Conservation (phyloP, 495 filamentous ascomycete genomes). For the Venustampulla echinocandica region DNA sequence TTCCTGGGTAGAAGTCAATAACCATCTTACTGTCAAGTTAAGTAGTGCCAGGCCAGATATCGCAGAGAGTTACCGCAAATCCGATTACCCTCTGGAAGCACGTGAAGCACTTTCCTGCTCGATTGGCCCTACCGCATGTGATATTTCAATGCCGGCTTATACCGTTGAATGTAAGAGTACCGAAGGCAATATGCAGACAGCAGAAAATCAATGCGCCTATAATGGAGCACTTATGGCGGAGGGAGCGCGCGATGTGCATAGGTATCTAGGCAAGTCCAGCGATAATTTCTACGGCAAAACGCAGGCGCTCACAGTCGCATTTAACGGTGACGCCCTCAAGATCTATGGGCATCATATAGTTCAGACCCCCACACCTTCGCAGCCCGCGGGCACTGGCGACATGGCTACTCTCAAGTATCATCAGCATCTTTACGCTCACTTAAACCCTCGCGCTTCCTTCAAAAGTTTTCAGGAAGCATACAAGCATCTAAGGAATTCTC, state of each 20-base stretch:
- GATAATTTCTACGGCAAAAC: slow-evolving; percentile 7
- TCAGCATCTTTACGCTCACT: not conserved
- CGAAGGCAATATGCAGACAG: not conserved
- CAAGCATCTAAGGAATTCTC: slow-evolving; percentile 5
- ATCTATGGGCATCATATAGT: not conserved
- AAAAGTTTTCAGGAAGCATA: not conserved
- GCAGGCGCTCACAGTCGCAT: slow-evolving; percentile 4
- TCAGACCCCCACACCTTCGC: not conserved
- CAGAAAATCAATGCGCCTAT: slow-evolving; percentile 7
- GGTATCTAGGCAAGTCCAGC: slow-evolving; percentile 3
- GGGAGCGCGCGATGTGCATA: slow-evolving; percentile 3
- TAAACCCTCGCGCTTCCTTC: not conserved
- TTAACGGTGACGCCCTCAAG: not conserved
- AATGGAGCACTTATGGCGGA: slow-evolving; percentile 4
- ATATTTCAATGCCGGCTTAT: slow-evolving; percentile 6
- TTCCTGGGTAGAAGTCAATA: not conserved
- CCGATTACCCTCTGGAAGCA: not conserved
- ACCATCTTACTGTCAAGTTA: not conserved
- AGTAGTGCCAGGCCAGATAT: not conserved
- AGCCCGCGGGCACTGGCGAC: not conserved
- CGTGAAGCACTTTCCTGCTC: slow-evolving; percentile 1
- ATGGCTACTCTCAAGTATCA: not conserved
- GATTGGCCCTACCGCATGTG: slow-evolving; percentile 1
- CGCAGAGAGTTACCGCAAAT: not conserved
- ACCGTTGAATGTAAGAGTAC: slow-evolving; percentile 3